Percentiles rank a stretch among this genome's conserved stretches.
Conservation (phyloP, 345 rosid genomes). For the Eucalyptus camaldulensis region DNA sequence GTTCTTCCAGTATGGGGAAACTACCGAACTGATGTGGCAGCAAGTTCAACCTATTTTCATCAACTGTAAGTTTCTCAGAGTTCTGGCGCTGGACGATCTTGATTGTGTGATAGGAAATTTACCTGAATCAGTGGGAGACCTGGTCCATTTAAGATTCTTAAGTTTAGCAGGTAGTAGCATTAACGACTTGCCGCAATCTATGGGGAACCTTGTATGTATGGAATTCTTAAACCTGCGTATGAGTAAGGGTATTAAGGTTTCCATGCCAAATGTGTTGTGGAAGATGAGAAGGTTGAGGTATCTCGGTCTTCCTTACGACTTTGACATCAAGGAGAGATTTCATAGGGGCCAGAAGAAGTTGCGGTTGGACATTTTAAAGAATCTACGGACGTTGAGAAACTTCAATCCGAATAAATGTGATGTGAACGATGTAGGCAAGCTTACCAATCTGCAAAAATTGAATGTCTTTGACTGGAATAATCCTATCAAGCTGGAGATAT, state of each 20-base stretch:
- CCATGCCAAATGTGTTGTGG: conserved; percentile 5
- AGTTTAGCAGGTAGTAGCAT: neutral
- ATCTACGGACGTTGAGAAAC: too few species aligned
- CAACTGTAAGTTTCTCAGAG: too few species aligned
- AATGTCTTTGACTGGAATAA: too few species aligned
- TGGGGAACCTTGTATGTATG: conserved; percentile 9
- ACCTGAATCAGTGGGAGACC: conserved; percentile 5
- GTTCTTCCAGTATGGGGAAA: too few species aligned
- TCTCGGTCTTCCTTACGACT: conserved; percentile 1
- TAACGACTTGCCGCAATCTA: neutral
- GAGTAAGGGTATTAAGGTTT: too few species aligned
- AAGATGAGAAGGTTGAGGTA: conserved; percentile 6
- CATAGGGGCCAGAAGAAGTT: neutral
- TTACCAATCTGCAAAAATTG: too few species aligned
- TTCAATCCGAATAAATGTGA: too few species aligned
- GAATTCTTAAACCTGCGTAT: conserved; percentile 11
- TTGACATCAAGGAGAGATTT: neutral
- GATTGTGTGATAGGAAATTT: neutral
- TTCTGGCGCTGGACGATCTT: too few species aligned
- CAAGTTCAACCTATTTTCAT: too few species aligned
- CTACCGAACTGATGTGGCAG: too few species aligned
- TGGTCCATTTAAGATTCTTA: conserved; percentile 21
- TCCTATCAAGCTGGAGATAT: too few species aligned
- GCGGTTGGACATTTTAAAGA: neutral
- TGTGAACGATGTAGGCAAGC: too few species aligned